phyloP scores from a whole-genome alignment of 2,329 filamentous ascomycete species.

The Stylonectria norvegica region DNA sequence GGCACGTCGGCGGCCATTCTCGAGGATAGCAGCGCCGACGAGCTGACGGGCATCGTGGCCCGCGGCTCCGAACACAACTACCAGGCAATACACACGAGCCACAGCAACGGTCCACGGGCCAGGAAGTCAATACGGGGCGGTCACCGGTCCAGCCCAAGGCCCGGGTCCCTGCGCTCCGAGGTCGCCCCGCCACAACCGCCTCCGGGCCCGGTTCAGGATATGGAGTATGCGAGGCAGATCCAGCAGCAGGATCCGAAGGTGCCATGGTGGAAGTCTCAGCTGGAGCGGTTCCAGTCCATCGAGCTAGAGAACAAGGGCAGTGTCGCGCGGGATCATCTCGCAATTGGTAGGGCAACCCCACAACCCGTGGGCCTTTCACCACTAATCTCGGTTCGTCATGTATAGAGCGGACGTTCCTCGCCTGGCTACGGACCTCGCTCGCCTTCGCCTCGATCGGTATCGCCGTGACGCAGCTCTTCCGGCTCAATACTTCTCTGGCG shows the following conservation, averaged over 20 bases:
- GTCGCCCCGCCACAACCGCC: constrained; percentile 3
- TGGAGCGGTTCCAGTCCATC: constrained; percentile 54
- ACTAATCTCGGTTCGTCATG: too few species aligned
- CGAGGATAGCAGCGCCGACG: constrained; percentile 33
- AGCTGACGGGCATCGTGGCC: constrained; percentile 40
- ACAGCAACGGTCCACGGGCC: constrained; percentile 11
- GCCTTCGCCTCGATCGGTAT: constrained; percentile 81
- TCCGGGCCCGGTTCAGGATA: constrained; percentile 6
- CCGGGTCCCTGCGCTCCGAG: constrained; percentile 10
- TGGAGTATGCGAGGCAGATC: constrained; percentile 14
- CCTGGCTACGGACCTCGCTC: constrained; percentile 79
- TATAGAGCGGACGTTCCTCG: constrained; percentile 77
- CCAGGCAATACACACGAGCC: constrained; percentile 34
- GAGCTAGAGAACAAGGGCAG: constrained; percentile 85
- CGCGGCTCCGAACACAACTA: constrained; percentile 36
- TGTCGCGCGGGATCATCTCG: constrained; percentile 78
- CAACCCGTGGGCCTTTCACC: not conserved
- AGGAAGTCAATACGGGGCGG: constrained; percentile 14
- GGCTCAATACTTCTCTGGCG: constrained; percentile 66
- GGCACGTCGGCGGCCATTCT: constrained; percentile 13
- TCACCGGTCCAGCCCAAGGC: constrained; percentile 9
- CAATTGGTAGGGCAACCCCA: constrained; percentile 56
- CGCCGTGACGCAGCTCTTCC: constrained; percentile 79
- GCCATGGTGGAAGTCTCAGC: constrained; percentile 51
- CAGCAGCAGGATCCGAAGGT: constrained; percentile 18